Base-by-base conservation (phyloP, 306 rosid genomes). In the Cicer bijugum region DNA sequence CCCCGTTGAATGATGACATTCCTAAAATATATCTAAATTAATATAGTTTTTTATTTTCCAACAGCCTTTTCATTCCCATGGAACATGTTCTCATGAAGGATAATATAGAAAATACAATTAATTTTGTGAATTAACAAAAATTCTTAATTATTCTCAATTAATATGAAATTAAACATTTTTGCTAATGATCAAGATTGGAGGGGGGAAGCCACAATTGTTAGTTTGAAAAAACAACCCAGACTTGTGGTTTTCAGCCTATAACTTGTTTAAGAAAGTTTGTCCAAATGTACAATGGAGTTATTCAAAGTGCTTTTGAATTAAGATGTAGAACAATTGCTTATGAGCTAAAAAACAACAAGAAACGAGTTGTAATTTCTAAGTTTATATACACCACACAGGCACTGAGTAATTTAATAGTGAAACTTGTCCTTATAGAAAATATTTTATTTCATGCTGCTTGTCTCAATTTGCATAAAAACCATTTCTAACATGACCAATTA, bases 221-320 rank as follows among this genome's bases (percentile, higher is more conserved):
- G 35, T 47, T 35, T 5, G 52, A 8, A 50, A 74, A 16, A 58
- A 9, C 17, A 59, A 59, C 44, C 14, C 28, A 60, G 6, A 38
- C 55, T 53, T 17, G 50, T 70, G 55, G 39, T 64, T 37, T 69
- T 73, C 38, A 28, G 43, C 64, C 40, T 47, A 9, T 39, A 56
- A 51, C 17, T 40, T 56, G 57, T 15, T 75, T 43, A 10, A 69
- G 53, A 40, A 75, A 79, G 56, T 51, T 57, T 42, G 48, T 56
- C 64, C 52, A 63, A 63, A 69, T 20, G 37, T 64, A 82, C 65
- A 53, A 55, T 37, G 39, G 43, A 66, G 20, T 52, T 35, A 12
- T 51, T 46, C 67, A 3, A 68, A 14, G 60, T 39, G 10, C 47
- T 20, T 61, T 57, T 51, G 48, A 67, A 12, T 35, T 67, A 68